Base-by-base conservation (phyloP, 2,329 filamentous ascomycete species). In the Aplosporella prunicola region DNA sequence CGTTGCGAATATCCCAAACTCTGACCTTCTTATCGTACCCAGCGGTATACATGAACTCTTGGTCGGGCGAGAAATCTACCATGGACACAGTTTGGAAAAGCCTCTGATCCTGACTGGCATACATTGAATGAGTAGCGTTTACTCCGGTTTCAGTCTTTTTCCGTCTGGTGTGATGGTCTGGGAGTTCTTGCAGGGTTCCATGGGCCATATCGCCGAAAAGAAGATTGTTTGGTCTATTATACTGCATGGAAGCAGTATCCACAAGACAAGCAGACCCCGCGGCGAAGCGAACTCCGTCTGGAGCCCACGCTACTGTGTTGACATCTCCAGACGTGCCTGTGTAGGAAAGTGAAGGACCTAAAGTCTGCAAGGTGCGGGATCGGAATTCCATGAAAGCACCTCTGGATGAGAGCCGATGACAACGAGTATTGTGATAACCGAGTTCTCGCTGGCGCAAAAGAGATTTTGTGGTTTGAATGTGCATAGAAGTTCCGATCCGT, bases 291-390 rank as follows among this genome's bases (percentile, higher is more conserved):
- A 62, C 62, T 2, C 72, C 69, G 50, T 74, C 61, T 2, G 66
- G 61, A 2, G 69, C 66, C 75, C 75, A 80, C 10, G 71, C 66
- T 3, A 77, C 53, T 8, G 64, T 63, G 22, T 70, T 62, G 2
- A 78, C 65, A 50, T 78, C 76, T 16, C 70, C 68, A 0, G 74
- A 78, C 0, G 72, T 72, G 2, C 73, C 71, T 43, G 68, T 72
- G 62, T 71, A 78, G 10, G 62, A 59, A 35, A 58, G 62, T 17
- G 56, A 61, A 3, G 59, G 58, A 4, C 59, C 63, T 11, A 76
- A 47, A 1, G 62, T 56, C 16, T 63, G n/a, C n/a, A n/a, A n/a
- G n/a, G n/a, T n/a, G n/a, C n/a, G n/a, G n/a, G n/a, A n/a, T n/a
- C n/a, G n/a, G n/a, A n/a, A n/a, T n/a, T n/a, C n/a, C n/a, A 53